Evolutionary conservation across 148 eudicot species (phyloP).

Genomic region (Rhododendron mucronatum): DNA sequence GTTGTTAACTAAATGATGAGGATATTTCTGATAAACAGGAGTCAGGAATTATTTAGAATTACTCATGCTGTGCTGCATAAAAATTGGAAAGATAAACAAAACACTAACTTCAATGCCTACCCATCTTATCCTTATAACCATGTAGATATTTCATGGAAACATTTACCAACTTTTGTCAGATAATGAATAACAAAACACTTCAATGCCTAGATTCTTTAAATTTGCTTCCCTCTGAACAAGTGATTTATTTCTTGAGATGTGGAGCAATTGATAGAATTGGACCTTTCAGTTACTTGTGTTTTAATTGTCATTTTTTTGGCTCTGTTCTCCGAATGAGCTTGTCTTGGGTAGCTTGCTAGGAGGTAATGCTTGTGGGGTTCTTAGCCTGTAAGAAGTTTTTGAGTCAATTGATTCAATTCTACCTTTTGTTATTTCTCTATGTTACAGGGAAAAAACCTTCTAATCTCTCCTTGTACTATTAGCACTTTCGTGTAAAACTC

Average conservation of each 20-base stretch:
- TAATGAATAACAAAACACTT: not conserved
- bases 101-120: not conserved
- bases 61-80: not conserved
- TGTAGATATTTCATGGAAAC: too few species aligned
- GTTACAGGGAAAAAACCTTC: not conserved
- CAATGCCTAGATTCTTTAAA: not conserved
- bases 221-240: not conserved
- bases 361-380: not conserved
- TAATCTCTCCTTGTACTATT: not conserved
- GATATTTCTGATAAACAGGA: not conserved
- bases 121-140: not conserved
- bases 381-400: not conserved
- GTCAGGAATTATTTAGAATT: not conserved
- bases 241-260: not conserved
- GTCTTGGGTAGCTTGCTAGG: not conserved
- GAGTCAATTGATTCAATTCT: not conserved
- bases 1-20: not conserved
- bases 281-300: not conserved
- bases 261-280: not conserved
- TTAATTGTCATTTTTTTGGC: not conserved
- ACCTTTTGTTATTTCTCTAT: not conserved
- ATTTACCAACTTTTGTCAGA: not conserved
- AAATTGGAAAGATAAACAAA: not conserved
- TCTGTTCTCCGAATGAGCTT: not conserved
- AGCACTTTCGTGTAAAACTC: not conserved